Base-by-base conservation (phyloP, 306 rosid species). In the Trifolium dubium region DNA sequence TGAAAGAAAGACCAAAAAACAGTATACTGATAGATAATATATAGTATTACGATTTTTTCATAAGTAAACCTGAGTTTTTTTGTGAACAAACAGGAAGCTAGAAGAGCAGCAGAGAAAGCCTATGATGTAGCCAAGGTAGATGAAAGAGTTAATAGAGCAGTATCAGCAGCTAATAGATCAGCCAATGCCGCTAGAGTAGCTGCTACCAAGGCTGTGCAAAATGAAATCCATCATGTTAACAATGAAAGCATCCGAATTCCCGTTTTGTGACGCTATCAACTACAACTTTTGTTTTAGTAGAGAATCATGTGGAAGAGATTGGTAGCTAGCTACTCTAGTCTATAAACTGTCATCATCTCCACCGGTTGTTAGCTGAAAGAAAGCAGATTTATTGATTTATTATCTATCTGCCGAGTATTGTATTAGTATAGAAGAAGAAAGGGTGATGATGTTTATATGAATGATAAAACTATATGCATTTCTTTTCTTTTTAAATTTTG, bases 121-220 rank as follows among this genome's bases (percentile, higher is more conserved):
- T 90, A 92, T 43, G 96, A 90, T 50, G 97, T 92, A 69, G 88
- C 89, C 15, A 95, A 90, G 87, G 99, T 95, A 68, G 99, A 95
- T 44, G 99, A 95, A 81, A 85, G 99, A 80, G 99, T 95, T 65
- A 95, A 87, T 81, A 86, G 96, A 83, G 90, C 98, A 18, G 97
- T 92, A 61, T 79, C 90, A 5, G 93, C 96, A 4, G 97, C 99
- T 8, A 95, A 95, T 77, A 89, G 90, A 79, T 92, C 98, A 23
- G 99, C 98, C 56, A 95, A 92, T 80, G 98, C 98, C 59, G 99
- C 97, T 64, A 88, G 97, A 85, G 93, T 92, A 64, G 96, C 97
- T 31, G 92, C 99, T 2, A 89, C 89, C 67, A 95, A 92, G 80
- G 98, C 99, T 44, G 99, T 85, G 46, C 97, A 92, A 73, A 90